Percentiles rank a stretch among this genome's conserved stretches.
Evolutionary conservation across 1,284 basidiomycete genomes (phyloP).

Genomic region (Apiotrichum domesticum): DNA sequence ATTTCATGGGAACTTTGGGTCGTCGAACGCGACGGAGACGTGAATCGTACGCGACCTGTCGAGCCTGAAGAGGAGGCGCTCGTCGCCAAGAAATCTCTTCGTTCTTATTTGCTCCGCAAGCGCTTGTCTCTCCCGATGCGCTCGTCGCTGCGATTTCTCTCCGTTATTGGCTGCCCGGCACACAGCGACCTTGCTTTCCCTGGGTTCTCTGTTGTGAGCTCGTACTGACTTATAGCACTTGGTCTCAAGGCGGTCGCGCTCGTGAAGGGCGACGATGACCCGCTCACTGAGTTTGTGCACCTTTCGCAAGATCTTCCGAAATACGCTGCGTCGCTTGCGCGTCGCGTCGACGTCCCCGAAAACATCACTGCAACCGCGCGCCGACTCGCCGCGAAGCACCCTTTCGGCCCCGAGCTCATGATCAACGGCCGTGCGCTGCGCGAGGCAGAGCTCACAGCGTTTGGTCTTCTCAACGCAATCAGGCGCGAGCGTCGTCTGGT

Average conservation of each 20-base stretch:
- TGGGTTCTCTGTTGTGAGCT: too few relatives aligned
- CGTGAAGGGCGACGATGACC: conserved; percentile 57
- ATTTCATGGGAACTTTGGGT: too few relatives aligned
- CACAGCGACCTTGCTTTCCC: too few relatives aligned
- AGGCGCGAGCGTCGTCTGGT: conserved; percentile 68
- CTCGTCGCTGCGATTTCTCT: too few relatives aligned
- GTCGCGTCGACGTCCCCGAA: conserved; percentile 53
- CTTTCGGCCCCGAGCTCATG: conserved; percentile 52
- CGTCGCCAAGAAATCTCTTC: too few relatives aligned
- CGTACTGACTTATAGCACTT: conserved; percentile 52
- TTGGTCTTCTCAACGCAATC: conserved; percentile 62
- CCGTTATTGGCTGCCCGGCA: too few relatives aligned
- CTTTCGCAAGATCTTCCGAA: conserved; percentile 82
- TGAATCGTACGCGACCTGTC: too few relatives aligned
- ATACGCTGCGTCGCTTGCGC: conserved; percentile 65
- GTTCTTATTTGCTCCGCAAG: too few relatives aligned
- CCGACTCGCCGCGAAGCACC: conserved; percentile 47
- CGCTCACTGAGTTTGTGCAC: conserved; percentile 60
- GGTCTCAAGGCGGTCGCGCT: conserved; percentile 68
- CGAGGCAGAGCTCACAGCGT: conserved; percentile 63
- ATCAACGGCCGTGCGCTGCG: conserved; percentile 66
- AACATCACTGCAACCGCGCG: conserved; percentile 56
- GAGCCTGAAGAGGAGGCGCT: too few relatives aligned
- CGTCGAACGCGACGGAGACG: too few relatives aligned
- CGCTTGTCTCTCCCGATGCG: too few relatives aligned